Base-by-base conservation (phyloP, 768 basidiomycete species). In the Cubamyces lactineus region DNA sequence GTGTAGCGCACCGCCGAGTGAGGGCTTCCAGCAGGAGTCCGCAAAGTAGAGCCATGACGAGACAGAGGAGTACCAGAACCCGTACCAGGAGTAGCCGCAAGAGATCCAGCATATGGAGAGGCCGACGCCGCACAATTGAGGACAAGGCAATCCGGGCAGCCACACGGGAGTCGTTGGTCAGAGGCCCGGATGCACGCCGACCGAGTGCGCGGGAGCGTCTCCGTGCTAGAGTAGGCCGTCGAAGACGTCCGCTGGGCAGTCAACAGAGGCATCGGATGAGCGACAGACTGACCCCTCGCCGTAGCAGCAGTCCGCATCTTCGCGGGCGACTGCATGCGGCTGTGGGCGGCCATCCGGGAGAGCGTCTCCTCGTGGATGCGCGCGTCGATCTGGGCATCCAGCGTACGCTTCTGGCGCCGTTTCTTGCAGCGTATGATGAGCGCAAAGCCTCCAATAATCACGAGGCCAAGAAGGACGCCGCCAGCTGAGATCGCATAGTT, bases 401-500 rank as follows among this genome's bases (percentile, higher is more conserved):
- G 52, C 17, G 21, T 30, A 28, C 53, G 52, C 47, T 58, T 47
- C 48, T 48, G 34, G 52, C 62, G 57, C 7, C 57, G 57, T n/a
- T 26, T 59, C 5, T 49, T 53, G 53, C 62, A 63, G 39, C 62
- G 57, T 15, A 46, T 34, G 26, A 54, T 24, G 53, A 63, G 57
- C 5, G 39, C 57, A 47, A 63, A 58, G 1, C 24, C 57, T 23
- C 52, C 41, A 21, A 63, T 58, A 46, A 63, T n/a, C 4, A 47
- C 51, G 15, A 63, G 24, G 5, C 62, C 62, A 11, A 63, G 26
- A 30, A 63, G 57, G 40, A 63, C 57, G 17, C 42, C 57, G 40
- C 57, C 57, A 5, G 62, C 62, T 15, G 62, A 63, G 30, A 59
- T 57, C 30, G 62, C 57, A 30, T 59, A 63, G 57, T 58, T 55